Evolutionary conservation across 2,329 filamentous ascomycete genomes (phyloP).

Genomic region (Pyricularia sp.): DNA sequence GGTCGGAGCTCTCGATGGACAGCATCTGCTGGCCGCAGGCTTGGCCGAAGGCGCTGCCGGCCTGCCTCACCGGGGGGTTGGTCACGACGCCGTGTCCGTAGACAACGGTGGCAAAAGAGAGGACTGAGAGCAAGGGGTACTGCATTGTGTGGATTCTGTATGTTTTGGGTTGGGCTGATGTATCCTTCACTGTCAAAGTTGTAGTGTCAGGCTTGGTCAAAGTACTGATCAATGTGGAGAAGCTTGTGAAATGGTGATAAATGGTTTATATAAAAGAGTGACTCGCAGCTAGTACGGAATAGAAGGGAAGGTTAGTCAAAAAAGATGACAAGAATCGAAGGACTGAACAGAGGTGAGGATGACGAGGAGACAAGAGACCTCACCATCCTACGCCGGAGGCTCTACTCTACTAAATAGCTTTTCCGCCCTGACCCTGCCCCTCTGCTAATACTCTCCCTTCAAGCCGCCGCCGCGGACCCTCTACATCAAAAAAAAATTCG

Average conservation of each 20-base stretch:
- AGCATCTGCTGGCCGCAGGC: constrained; percentile 45
- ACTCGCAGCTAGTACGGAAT: background rate
- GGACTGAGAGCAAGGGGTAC: constrained; percentile 11
- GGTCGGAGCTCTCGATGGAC: constrained; percentile 41
- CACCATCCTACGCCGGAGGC: background rate
- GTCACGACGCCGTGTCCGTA: constrained; percentile 44
- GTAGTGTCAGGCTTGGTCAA: too few species aligned
- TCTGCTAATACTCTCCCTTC: background rate
- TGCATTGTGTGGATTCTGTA: constrained; percentile 9
- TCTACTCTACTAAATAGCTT: background rate
- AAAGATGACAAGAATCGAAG: background rate
- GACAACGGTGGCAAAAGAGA: constrained; percentile 31
- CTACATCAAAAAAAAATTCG: background rate
- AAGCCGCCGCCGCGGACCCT: background rate
- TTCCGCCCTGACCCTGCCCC: background rate
- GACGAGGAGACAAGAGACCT: background rate
- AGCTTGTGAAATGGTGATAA: too few species aligned
- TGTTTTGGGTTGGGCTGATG: background rate
- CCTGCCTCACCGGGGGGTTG: constrained; percentile 35
- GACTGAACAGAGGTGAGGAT: background rate
- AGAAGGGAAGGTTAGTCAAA: background rate
- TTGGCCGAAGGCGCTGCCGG: constrained; percentile 38
- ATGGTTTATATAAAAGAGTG: background rate
- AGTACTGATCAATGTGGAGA: background rate
- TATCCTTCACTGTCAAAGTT: too few species aligned